Percentiles rank a stretch among this genome's conserved stretches.
phyloP scores from a whole-genome alignment of 2,329 filamentous ascomycete species.

The Cercospora berteroae region DNA sequence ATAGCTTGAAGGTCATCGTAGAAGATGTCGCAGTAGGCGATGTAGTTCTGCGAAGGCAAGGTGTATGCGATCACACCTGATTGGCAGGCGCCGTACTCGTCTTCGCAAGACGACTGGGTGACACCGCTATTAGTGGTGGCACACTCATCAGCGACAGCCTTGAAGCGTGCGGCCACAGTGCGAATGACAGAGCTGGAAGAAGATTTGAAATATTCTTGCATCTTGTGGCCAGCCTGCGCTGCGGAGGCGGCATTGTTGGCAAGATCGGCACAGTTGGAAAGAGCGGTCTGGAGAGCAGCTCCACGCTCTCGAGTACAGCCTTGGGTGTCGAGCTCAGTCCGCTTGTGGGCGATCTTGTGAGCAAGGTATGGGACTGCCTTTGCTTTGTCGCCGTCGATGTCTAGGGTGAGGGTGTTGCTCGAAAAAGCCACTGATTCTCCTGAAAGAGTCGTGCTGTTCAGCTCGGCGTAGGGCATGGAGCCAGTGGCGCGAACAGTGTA shows the following conservation, averaged over 20 bases:
- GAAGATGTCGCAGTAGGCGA: slow-evolving; percentile 62
- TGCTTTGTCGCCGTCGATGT: slow-evolving; percentile 50
- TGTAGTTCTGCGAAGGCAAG: slow-evolving; percentile 47
- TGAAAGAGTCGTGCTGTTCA: slow-evolving; percentile 53
- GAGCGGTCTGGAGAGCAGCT: slow-evolving; percentile 49
- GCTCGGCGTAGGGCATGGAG: slow-evolving; percentile 55
- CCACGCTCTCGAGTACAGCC: slow-evolving; percentile 52
- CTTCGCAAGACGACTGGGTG: slow-evolving; percentile 59
- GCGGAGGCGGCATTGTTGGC: slow-evolving; percentile 55
- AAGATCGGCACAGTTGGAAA: slow-evolving; percentile 55
- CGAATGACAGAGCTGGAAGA: slow-evolving; percentile 47
- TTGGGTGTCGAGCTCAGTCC: slow-evolving; percentile 53
- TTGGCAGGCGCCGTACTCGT: slow-evolving; percentile 55
- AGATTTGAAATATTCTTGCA: slow-evolving; percentile 63
- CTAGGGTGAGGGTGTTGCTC: slow-evolving; percentile 59
- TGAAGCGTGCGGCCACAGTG: slow-evolving; percentile 54
- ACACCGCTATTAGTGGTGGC: slow-evolving; percentile 48
- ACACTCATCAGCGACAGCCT: slow-evolving; percentile 57
- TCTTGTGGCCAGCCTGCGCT: slow-evolving; percentile 54
- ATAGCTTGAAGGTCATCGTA: slow-evolving; percentile 56
- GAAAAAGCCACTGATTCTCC: slow-evolving; percentile 55
- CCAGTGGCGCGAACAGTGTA: slow-evolving; percentile 59
- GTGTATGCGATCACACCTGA: slow-evolving; percentile 61
- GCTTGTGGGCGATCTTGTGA: slow-evolving; percentile 46
- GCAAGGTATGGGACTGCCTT: slow-evolving; percentile 16